A percentile compares a stretch with the other conserved stretches of the same genome.
These are phyloP conservation scores for Cordyceps militaris DNA, from an alignment of 2,329 filamentous ascomycete species.

Conservation along the genomic window DNA sequence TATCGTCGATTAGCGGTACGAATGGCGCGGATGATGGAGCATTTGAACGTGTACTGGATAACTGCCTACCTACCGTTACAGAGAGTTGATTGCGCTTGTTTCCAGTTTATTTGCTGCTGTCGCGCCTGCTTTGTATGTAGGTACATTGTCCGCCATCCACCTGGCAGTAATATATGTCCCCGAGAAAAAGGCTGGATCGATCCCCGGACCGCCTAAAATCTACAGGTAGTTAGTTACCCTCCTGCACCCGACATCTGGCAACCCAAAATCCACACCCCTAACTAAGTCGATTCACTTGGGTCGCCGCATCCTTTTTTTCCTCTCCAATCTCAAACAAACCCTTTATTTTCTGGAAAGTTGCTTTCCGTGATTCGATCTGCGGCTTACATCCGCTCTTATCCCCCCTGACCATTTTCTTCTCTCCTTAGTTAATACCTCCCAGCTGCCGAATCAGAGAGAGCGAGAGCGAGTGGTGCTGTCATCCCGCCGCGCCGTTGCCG, in stretches of 20 bases:
- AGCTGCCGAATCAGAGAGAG: not conserved
- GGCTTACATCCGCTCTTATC: not conserved
- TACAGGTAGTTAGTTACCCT: no score
- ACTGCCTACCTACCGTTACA: no score
- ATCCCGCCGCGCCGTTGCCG: not conserved
- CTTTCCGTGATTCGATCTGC: not conserved
- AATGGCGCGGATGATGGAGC: no score
- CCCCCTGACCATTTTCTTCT: not conserved
- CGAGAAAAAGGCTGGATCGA: not conserved
- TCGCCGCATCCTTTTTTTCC: constrained; percentile 7
- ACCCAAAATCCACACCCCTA: constrained; percentile 8
- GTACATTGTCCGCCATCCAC: no score
- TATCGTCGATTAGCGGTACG: no score
- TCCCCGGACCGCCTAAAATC: not conserved
- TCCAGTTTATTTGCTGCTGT: no score
- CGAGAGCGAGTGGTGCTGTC: not conserved
- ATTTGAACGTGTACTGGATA: no score
- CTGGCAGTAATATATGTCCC: not conserved
- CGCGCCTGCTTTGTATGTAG: no score
- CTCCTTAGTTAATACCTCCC: not conserved
- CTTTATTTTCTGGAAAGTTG: constrained; percentile 1
- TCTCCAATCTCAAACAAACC: not conserved
- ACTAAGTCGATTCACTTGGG: constrained; percentile 10
- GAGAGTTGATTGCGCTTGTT: no score
- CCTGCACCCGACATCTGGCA: constrained; percentile 3